Evolutionary conservation across 176 grass and related monocot species (phyloP), one percentile per base, ranked within the genome.

Genomic region (Lolium rigidum): DNA sequence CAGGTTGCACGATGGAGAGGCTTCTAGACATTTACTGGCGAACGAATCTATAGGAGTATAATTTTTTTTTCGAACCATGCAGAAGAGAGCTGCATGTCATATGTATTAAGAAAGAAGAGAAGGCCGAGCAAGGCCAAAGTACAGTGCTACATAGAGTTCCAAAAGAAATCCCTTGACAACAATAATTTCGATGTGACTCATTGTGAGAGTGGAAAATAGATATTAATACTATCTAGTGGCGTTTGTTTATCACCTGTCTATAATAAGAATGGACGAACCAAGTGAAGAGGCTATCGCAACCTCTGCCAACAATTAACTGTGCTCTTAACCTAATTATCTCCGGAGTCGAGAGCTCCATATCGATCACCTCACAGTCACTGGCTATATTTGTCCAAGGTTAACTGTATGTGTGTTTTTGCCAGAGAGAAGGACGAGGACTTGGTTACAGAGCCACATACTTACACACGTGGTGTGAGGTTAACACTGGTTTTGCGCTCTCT

Each of bases 391-490:
- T 51, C 72, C 47, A 75, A 17, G 3, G 47, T 75, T 48, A 75
- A 52, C 47, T 75, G 3, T 5, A 4, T 31, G 46, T 16, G 22
- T 52, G 24, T 10, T 4, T 10, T 21, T 2, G 22, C 16, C 47
- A 74, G 12, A 75, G 47, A 75, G 72, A 52, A 16, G 72, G 48
- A 31, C 6, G 21, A 74, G 47, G 71, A 74, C 71, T 28, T 51
- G 46, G 72, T 5, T 25, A 51, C 72, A 75, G 6, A 74, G 21
- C 46, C 71, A 50, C 70, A 74, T 49, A 50, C 21, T 50, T 15
- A 26, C 72, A 75, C 72, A 51, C 13, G 72, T 31, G 72, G 24
- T 75, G 22, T 75, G 72, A 75, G 24, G 72, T 75, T 75, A 75
- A 75, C 72, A 75, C 72, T 52, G 48, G 47, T 52, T 75, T 74